These are phyloP conservation scores for Lasiodiplodia citricola DNA, from an alignment of 2,329 filamentous ascomycete species.

Conservation along the genomic window DNA sequence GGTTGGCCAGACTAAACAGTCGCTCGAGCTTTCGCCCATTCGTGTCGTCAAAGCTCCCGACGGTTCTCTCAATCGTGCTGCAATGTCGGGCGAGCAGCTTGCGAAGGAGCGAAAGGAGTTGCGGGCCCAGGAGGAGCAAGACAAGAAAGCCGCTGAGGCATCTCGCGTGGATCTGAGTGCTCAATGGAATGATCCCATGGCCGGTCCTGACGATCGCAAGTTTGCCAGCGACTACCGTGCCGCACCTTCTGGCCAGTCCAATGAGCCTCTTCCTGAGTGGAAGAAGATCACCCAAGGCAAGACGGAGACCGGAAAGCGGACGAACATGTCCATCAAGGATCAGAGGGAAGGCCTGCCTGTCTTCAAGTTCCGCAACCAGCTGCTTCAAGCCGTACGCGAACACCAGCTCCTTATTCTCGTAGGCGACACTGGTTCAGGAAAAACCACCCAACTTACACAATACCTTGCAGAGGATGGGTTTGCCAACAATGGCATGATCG, in stretches of 20 bases:
- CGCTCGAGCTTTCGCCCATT: constrained; percentile 91
- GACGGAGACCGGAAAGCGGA: constrained; percentile 83
- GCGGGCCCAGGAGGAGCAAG: constrained; percentile 85
- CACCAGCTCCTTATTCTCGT: constrained; percentile 96
- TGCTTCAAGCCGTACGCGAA: constrained; percentile 83
- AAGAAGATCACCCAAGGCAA: constrained; percentile 81
- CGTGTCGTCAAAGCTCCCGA: constrained; percentile 96
- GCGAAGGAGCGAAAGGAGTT: constrained; percentile 90
- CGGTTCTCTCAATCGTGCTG: constrained; percentile 95
- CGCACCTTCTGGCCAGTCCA: constrained; percentile 56
- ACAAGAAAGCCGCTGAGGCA: constrained; percentile 73
- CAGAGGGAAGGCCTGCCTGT: constrained; percentile 90
- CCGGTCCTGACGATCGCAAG: constrained; percentile 78
- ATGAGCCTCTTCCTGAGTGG: constrained; percentile 85
- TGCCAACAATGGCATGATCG: constrained; percentile 84
- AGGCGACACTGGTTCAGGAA: constrained; percentile 95
- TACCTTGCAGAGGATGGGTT: constrained; percentile 94
- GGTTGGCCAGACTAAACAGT: constrained; percentile 94
- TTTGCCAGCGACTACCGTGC: constrained; percentile 87
- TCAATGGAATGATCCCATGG: constrained; percentile 98
- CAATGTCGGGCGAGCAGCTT: constrained; percentile 87
- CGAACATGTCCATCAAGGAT: constrained; percentile 90
- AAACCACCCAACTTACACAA: constrained; percentile 95
- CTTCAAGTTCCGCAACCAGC: constrained; percentile 82
- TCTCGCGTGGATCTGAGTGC: constrained; percentile 81